Base-by-base conservation (phyloP, 2,329 filamentous ascomycete genomes). In the Diplodia scrobiculata region DNA sequence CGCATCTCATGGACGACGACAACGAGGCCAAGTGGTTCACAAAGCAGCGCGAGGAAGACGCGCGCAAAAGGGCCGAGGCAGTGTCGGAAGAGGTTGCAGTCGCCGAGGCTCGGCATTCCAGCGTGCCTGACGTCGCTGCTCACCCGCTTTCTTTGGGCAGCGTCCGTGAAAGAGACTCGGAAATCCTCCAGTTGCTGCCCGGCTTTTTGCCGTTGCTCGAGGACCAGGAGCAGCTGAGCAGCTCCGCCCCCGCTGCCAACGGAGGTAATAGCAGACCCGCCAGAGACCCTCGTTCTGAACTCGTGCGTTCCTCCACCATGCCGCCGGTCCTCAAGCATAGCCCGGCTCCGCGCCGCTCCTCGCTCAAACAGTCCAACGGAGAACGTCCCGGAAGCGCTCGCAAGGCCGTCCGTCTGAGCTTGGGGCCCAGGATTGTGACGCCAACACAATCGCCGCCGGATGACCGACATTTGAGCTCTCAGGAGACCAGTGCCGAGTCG, bases 201-300 rank as follows among this genome's bases (percentile, higher is more conserved):
- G 65, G 65, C 50, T 66, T 66, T 50, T 32, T 66, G 55, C 65
- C 65, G 5, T 38, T 66, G 55, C 65, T 66, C 17, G 65, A 66
- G n/a, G 55, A 66, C 14, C 64, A 66, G 47, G 53, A 58, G 13
- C 13, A 51, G 47, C 29, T 59, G 25, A 63, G 55, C 55, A 66
- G 58, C 50, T 66, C 65, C 14, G 65, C 65, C n/a, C 65, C 65
- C 36, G 50, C 58, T 5, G 48, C 65, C 6, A 66, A 63, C 55
- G 36, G 54, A 45, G 47, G 32, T 48, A 51, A 29, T 19, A 38
- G 29, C 7, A 34, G 58, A n/a, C 55, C 55, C 4, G 5, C 38
- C 21, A 60, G 48, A 50, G 62, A 62, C 50, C 64, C 64, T 38
- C 53, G 64, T 3, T 38, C 45, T 17, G 53, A 66, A 47, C 54